Percentiles rank a stretch among this genome's conserved stretches.
These are phyloP conservation scores for Pelargonium cotyledonis DNA, from an alignment of 441 rosid species.

Conservation along the genomic window DNA sequence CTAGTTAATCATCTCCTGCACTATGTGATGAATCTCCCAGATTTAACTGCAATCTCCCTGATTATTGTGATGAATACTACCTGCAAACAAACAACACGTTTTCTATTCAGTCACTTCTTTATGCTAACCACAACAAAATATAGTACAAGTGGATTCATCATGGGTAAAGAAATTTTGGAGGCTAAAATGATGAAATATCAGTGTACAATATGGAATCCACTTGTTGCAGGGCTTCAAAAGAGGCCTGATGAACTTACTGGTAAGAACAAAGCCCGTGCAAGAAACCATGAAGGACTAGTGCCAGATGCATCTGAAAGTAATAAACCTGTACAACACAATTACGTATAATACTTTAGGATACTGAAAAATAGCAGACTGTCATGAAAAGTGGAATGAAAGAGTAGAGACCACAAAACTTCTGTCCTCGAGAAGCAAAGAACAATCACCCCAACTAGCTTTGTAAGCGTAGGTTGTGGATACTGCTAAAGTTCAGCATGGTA, in stretches of 20 bases:
- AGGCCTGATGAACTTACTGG: conserved; percentile 50
- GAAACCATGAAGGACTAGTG: conserved; percentile 90
- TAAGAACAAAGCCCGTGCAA: conserved; percentile 84
- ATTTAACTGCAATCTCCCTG: conserved; percentile 7
- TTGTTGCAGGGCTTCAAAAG: neutral
- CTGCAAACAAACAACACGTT: conserved; percentile 30
- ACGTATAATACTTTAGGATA: neutral
- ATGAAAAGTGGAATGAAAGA: conserved; percentile 6
- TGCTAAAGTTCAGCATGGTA: neutral
- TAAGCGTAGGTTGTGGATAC: conserved; percentile 31
- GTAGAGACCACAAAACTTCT: conserved; percentile 84
- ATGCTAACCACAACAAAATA: neutral
- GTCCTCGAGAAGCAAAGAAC: conserved; percentile 95
- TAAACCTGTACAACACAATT: conserved; percentile 48
- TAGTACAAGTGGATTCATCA: neutral
- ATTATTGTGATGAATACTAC: conserved; percentile 58
- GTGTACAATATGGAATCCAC: neutral
- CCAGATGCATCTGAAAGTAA: conserved; percentile 94
- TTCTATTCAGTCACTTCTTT: neutral
- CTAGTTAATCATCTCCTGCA: neutral
- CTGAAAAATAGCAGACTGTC: neutral
- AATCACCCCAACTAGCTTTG: conserved; percentile 88
- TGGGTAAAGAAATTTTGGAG: neutral
- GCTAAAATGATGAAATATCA: neutral
- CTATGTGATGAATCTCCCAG: neutral